Evolutionary conservation across 2,329 filamentous ascomycete genomes (phyloP).

Genomic region (Pseudocercospora pini-densiflorae): DNA sequence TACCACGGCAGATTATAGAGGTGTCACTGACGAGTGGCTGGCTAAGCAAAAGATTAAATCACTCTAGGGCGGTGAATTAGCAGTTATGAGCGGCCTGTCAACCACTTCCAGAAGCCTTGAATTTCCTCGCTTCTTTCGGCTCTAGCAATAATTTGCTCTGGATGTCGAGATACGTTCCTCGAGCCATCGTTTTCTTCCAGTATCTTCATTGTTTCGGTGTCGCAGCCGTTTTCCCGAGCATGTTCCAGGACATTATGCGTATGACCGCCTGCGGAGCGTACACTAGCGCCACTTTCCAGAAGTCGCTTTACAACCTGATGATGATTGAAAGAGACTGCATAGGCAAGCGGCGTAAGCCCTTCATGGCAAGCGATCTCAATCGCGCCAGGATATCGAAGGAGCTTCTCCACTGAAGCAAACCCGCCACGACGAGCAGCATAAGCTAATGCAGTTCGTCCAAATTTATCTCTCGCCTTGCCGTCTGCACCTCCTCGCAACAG

Average conservation of each 20-base stretch:
- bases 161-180: neutral
- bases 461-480: neutral
- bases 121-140: neutral
- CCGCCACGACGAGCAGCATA: neutral
- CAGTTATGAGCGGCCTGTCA: neutral
- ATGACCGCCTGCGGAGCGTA: neutral
- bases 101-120: neutral
- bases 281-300: neutral
- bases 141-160: neutral
- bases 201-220: neutral
- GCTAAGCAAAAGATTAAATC: conserved; percentile 13
- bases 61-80: neutral
- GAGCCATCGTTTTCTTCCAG: neutral
- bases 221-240: neutral
- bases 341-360: neutral
- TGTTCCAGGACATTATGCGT: neutral
- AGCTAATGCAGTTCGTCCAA: neutral
- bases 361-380: neutral
- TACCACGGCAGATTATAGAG: conserved; percentile 18
- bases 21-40: conserved; percentile 21
- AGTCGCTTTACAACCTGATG: neutral
- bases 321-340: neutral
- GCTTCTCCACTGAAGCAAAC: neutral
- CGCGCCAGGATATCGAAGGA: neutral
- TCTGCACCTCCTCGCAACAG: conserved; percentile 9